Evolutionary conservation across 495 filamentous ascomycete genomes (phyloP).

Genomic region (Hypoxylon trugodes): DNA sequence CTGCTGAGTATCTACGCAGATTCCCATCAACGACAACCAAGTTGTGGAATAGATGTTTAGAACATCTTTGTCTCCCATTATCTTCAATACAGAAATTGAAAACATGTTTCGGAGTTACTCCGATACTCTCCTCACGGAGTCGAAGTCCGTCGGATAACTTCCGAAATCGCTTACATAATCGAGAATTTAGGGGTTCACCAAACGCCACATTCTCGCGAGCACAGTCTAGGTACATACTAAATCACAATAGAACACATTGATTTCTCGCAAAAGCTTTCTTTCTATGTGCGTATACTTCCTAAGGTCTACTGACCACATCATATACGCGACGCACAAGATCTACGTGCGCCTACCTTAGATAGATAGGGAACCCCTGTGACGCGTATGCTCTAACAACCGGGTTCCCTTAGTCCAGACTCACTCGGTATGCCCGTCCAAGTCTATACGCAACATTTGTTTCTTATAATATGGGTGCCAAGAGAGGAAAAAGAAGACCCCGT

Average conservation of each 20-base stretch:
- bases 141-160: no score
- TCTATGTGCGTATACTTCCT: neutral
- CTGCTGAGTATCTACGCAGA: no score
- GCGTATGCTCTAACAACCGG: slow-evolving; percentile 3
- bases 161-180: no score
- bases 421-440: slow-evolving; percentile 8
- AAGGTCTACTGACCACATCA: neutral
- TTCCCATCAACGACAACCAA: no score
- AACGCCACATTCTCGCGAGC: no score
- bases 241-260: neutral
- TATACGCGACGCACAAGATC: neutral
- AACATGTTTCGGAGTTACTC: no score
- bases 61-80: no score
- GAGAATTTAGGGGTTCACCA: no score
- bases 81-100: no score
- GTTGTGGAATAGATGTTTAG: no score
- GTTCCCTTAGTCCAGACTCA: slow-evolving; percentile 8
- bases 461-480: neutral
- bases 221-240: no score
- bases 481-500: neutral
- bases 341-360: neutral
- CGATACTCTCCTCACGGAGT: no score
- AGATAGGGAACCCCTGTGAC: neutral
- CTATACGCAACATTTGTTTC: slow-evolving; percentile 21
- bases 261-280: neutral